Conservation (phyloP, 768 basidiomycete species). For the Scleroderma citrinum region DNA sequence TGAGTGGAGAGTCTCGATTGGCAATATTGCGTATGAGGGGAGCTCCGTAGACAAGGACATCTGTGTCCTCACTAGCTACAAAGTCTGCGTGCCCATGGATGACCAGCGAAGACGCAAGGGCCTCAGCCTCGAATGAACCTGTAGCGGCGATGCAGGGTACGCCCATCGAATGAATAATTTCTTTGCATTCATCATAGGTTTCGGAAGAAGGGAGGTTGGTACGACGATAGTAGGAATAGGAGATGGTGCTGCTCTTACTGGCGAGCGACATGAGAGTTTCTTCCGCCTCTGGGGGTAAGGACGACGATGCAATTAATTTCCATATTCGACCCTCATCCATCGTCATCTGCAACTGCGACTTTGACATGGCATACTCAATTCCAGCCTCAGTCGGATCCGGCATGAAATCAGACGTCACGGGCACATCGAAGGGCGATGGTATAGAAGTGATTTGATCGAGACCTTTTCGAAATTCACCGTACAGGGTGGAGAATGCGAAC, state of each 20-base stretch:
- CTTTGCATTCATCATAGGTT: conserved; percentile 67
- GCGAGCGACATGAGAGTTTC: conserved; percentile 31
- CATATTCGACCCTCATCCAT: conserved; percentile 59
- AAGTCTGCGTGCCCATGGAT: conserved; percentile 73
- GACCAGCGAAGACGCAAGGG: conserved; percentile 74
- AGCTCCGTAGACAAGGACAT: conserved; percentile 77
- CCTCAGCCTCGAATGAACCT: conserved; percentile 80
- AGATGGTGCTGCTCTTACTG: conserved; percentile 50
- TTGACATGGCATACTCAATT: conserved; percentile 50
- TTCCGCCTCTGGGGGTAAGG: conserved; percentile 15
- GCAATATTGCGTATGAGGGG: conserved; percentile 79
- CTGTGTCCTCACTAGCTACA: conserved; percentile 89
- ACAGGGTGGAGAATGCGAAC: conserved; percentile 39
- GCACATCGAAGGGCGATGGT: conserved; percentile 22
- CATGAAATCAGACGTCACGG: conserved; percentile 6
- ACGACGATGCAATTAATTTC: conserved; percentile 33
- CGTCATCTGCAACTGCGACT: conserved; percentile 53
- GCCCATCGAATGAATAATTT: conserved; percentile 75
- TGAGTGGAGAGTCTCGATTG: conserved; percentile 50
- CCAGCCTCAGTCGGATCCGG: conserved; percentile 30
- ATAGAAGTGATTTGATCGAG: conserved; percentile 40
- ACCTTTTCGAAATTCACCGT: conserved; percentile 44
- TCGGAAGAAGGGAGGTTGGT: conserved; percentile 52
- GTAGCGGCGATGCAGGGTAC: conserved; percentile 65
- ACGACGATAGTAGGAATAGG: conserved; percentile 59